phyloP scores from a whole-genome alignment of 192 early-diverging fungal species.

The Backusella macrospora region DNA sequence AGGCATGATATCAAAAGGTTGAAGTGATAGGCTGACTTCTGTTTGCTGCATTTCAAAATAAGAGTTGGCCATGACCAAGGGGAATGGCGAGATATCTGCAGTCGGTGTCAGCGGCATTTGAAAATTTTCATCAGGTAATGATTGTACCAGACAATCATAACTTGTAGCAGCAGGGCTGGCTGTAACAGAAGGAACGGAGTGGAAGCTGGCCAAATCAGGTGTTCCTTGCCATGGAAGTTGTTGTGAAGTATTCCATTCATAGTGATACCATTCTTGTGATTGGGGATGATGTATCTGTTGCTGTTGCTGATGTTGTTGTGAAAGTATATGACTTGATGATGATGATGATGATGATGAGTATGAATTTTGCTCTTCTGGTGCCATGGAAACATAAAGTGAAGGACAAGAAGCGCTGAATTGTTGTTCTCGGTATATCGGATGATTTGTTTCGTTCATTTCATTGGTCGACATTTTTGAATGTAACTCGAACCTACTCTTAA shows the following conservation, averaged over 20 bases:
- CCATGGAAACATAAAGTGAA: conserved; percentile 9
- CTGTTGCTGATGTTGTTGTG: background rate
- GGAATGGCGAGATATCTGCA: background rate
- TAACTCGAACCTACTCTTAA: background rate
- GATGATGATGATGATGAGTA: too few relatives aligned
- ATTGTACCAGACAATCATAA: conserved; percentile 11
- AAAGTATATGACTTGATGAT: too few relatives aligned
- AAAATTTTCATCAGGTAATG: background rate
- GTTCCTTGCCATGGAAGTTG: background rate
- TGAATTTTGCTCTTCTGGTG: background rate
- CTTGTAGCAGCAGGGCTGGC: background rate
- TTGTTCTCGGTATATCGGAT: conserved; percentile 7
- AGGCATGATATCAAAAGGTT: conserved; percentile 3
- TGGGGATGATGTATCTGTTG: conserved; percentile 3
- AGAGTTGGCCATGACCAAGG: background rate
- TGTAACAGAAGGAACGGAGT: background rate
- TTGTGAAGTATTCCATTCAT: background rate
- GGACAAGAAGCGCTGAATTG: background rate
- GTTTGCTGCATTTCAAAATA: conserved; percentile 4
- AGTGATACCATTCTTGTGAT: conserved; percentile 17
- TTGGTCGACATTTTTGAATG: background rate
- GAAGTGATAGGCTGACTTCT: background rate
- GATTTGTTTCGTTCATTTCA: background rate
- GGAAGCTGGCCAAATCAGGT: background rate
- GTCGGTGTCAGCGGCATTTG: conserved; percentile 11